A percentile compares a stretch with the other conserved stretches of the same genome.
phyloP scores from a whole-genome alignment of 2,329 filamentous ascomycete species.

The Diaporthe ilicicola region DNA sequence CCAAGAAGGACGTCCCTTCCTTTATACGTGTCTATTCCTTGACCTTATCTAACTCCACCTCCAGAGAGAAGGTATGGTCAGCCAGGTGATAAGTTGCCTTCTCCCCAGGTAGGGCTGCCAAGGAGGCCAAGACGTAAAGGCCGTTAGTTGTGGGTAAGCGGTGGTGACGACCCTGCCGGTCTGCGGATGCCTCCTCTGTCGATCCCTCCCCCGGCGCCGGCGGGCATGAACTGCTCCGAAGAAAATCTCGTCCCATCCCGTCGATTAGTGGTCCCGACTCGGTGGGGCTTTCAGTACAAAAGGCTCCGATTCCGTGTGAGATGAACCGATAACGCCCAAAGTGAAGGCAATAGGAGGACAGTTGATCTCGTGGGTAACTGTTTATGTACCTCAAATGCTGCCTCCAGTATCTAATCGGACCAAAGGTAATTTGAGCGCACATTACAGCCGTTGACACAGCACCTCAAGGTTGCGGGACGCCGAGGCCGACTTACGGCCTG shows the following conservation, averaged over 20 bases:
- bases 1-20: background rate
- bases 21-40: background rate
- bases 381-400: background rate
- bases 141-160: slow-evolving; percentile 20
- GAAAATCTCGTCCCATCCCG: slow-evolving; percentile 23
- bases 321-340: slow-evolving; percentile 2
- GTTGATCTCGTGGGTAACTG: background rate
- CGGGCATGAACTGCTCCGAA: slow-evolving; percentile 9
- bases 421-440: background rate
- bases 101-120: background rate
- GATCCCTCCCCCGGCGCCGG: slow-evolving; percentile 11
- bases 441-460: background rate
- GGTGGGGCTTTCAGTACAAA: background rate
- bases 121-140: slow-evolving; percentile 2
- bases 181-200: slow-evolving; percentile 1
- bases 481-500: too few species aligned
- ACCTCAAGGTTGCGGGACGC: background rate
- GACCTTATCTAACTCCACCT: slow-evolving; percentile 1
- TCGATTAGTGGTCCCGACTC: background rate
- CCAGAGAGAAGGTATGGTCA: background rate
- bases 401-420: background rate
- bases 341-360: background rate
- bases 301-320: background rate
- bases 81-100: slow-evolving; percentile 16
- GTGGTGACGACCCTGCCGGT: slow-evolving; percentile 17